These are phyloP conservation scores for Xylariaceae sp. DNA, from an alignment of 2,329 filamentous ascomycete genomes.

Conservation along the genomic window DNA sequence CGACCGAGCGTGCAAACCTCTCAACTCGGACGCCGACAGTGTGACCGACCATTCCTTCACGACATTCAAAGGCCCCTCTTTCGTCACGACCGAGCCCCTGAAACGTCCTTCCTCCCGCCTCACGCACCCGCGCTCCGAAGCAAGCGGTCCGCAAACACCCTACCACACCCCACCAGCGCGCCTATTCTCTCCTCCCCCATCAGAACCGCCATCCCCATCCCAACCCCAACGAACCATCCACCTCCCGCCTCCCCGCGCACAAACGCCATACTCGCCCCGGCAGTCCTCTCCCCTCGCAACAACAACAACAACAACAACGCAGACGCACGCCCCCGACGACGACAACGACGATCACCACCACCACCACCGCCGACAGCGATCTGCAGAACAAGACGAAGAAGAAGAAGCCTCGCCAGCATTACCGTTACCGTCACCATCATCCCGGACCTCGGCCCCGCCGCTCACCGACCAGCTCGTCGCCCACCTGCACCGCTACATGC, in stretches of 20 bases:
- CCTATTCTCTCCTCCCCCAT: neutral
- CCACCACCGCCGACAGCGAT: too few relatives aligned
- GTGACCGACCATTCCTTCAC: slow-evolving; percentile 7
- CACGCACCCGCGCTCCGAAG: slow-evolving; percentile 3
- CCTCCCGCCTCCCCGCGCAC: slow-evolving; percentile 3
- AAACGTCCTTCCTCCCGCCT: slow-evolving; percentile 43
- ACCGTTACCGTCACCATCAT: too few relatives aligned
- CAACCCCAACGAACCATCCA: too few relatives aligned
- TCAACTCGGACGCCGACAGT: neutral
- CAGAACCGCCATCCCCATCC: too few relatives aligned
- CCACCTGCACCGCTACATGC: slow-evolving; percentile 21
- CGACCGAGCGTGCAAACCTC: neutral
- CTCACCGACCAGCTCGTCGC: slow-evolving; percentile 20
- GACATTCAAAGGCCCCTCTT: slow-evolving; percentile 31
- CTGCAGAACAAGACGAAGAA: too few relatives aligned
- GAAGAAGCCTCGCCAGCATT: too few relatives aligned
- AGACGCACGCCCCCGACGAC: neutral
- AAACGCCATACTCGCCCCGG: slow-evolving; percentile 9
- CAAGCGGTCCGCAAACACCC: slow-evolving; percentile 8
- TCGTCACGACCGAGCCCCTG: slow-evolving; percentile 44
- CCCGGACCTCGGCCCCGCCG: slow-evolving; percentile 24
- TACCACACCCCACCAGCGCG: neutral
- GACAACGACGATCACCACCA: too few relatives aligned
- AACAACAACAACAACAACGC: neutral
- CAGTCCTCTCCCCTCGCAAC: slow-evolving; percentile 6